Base-by-base conservation (phyloP, 208 protist genomes). In the Crithidia expoeki region DNA sequence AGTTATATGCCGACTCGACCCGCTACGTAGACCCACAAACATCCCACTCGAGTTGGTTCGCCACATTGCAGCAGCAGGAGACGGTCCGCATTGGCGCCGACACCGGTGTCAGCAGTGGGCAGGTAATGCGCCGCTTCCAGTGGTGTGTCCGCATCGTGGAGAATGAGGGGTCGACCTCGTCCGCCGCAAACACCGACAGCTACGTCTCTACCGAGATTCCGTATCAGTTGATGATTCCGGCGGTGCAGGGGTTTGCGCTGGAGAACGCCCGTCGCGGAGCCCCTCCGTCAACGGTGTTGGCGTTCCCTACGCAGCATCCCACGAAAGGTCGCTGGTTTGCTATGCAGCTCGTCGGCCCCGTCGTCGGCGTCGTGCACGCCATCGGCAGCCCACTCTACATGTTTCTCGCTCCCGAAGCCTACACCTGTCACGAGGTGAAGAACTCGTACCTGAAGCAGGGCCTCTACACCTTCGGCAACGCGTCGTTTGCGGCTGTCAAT, bases 121-220 rank as follows among this genome's bases (percentile, higher is more conserved):
- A 53, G 47, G 61, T 79, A 40, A 67, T 92, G 21, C 64, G 57
- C 17, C 79, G 84, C 38, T 93, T 93, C 51, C 73, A 79, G 70
- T 93, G 87, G 87, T 93, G 87, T 59, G 84, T 86, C 23, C 84
- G 83, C 46, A 85, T 83, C 68, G 57, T 65, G 34, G 65, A 68
- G 19, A 55, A 59, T 34, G 76, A 76, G 52, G 65, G 74, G 34
- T 23, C 21, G 25, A 19, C 28, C 7, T 16, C 10, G 14, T 9
- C n/a, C 21, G 33, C 4, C 38, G 42, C 28, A 6, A 50, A 30
- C 14, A 38, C n/a, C 36, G 19, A 47, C 17, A 32, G 33, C 25
- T 94, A 88, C 66, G 75, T 85, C 32, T 17, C 87, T n/a, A 77
- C 85, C 0, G 76, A 79, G 42, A 73, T 94, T 25, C 76, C 79